Conservation (phyloP, 768 basidiomycete species). For the Panellus pusillus region DNA sequence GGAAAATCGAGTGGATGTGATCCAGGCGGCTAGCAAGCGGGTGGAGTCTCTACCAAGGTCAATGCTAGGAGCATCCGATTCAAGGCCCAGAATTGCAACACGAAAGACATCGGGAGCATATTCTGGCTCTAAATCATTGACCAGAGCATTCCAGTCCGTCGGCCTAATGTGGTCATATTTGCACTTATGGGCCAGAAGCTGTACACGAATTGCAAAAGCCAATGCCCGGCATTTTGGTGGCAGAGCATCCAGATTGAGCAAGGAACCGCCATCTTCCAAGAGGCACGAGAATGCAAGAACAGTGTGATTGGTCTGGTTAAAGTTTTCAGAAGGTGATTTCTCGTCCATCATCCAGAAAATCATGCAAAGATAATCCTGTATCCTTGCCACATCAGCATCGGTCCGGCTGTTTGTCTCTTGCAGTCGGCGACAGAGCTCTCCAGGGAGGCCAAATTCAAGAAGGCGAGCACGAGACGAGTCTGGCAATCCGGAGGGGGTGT, state of each 20-base stretch:
- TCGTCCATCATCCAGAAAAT: constrained; percentile 5
- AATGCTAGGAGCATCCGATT: too few relatives aligned
- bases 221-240: not conserved
- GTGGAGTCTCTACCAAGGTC: too few relatives aligned
- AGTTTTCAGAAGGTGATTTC: too few relatives aligned
- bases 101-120: too few relatives aligned
- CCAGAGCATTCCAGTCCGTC: not conserved
- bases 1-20: too few relatives aligned
- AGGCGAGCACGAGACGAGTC: too few relatives aligned
- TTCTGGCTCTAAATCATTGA: not conserved
- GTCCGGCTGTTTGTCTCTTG: not conserved
- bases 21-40: too few relatives aligned
- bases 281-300: not conserved
- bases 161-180: not conserved
- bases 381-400: not conserved
- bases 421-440: not conserved
- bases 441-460: not conserved
- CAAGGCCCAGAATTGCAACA: too few relatives aligned
- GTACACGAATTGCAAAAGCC: not conserved
- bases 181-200: not conserved
- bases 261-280: not conserved
- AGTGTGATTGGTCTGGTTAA: not conserved
- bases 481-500: too few relatives aligned
- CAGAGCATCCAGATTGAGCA: not conserved
- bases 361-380: not conserved